Base-by-base conservation (phyloP, 75 land plant species). In the Adiantum capillusveneris region DNA sequence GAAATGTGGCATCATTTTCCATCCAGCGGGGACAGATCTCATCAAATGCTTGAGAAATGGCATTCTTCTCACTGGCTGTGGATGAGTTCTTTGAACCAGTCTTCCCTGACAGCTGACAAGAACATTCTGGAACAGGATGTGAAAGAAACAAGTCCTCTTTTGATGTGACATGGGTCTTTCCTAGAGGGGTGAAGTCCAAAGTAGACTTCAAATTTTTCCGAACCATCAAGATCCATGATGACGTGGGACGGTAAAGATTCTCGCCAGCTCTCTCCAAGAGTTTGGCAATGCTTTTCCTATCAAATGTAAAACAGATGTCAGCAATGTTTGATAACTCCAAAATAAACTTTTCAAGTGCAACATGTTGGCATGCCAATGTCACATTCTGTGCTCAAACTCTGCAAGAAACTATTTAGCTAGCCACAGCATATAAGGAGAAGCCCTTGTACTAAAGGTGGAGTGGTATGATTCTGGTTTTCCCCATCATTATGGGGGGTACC, bases 101-200 rank as follows among this genome's bases (percentile, higher is more conserved):
- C 11, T 63, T 48, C 1, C 50, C 65, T 62, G 52, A 60, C 56
- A 46, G 50, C 3, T 21, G 18, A 46, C 96, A 90, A 5, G 66
- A 74, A 57, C 96, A 90, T 65, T 90, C 87, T 22, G 91, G 87
- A 19, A 83, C 52, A 1, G 96, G 96, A 36, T 90, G 83, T 25
- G 91, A 75, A 2, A 90, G 63, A 45, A 90, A 90, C 3, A 65
- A 78, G 0, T 25, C 34, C 17, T 80, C 64, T 46, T 81, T 90
- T 17, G 72, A 57, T 1, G 42, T 18, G 36, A 80, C 61, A n/a
- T n/a, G n/a, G 42, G 73, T 53, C 29, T 60, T 49, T n/a, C 60
- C 53, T 28, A 82, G 51, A 29, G 84, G 85, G 11, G 79, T 78
- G 24, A 51, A 64, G 9, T 61, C 62, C 41, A 74, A 55, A 63